Conservation (phyloP, 2,329 filamentous ascomycete genomes). For the Alternaria arborescens region DNA sequence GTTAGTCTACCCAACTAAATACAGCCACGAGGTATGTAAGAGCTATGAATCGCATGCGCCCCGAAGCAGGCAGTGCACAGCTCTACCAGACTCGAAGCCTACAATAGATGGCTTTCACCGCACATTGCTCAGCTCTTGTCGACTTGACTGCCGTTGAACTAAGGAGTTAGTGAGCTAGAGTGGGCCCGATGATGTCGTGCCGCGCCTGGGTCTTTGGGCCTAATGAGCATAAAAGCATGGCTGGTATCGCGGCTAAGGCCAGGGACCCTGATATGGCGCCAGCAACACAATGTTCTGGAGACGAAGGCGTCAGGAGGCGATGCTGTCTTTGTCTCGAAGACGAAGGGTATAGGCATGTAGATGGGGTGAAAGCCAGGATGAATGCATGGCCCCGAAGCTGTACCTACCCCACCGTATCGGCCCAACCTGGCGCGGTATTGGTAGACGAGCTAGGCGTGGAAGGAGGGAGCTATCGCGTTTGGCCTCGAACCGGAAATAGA, state of each 20-base stretch:
- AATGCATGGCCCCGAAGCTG: neutral
- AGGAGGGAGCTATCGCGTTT: conserved; percentile 18
- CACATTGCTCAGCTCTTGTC: neutral
- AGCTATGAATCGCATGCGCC: neutral
- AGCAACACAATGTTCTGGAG: neutral
- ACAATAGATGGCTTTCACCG: neutral
- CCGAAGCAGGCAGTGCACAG: neutral
- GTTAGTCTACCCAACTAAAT: neutral
- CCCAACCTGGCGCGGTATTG: conserved; percentile 16
- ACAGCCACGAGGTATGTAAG: neutral
- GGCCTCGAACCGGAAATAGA: neutral
- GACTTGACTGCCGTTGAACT: conserved; percentile 8
- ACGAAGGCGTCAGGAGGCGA: neutral
- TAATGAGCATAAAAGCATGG: conserved; percentile 13
- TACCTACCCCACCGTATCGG: conserved; percentile 21
- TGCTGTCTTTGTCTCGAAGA: neutral
- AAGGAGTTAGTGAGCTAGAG: conserved; percentile 10
- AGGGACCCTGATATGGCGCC: conserved; percentile 12
- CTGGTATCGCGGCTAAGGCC: conserved; percentile 11
- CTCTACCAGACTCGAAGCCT: neutral
- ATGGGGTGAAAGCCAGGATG: neutral
- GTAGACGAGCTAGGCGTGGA: conserved; percentile 10
- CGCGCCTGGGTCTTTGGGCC: conserved; percentile 12
- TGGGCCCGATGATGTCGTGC: conserved; percentile 28
- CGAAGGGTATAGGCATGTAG: neutral